Evolutionary conservation across 495 filamentous ascomycete species (phyloP).

Genomic region (Trichoderma reesei): DNA sequence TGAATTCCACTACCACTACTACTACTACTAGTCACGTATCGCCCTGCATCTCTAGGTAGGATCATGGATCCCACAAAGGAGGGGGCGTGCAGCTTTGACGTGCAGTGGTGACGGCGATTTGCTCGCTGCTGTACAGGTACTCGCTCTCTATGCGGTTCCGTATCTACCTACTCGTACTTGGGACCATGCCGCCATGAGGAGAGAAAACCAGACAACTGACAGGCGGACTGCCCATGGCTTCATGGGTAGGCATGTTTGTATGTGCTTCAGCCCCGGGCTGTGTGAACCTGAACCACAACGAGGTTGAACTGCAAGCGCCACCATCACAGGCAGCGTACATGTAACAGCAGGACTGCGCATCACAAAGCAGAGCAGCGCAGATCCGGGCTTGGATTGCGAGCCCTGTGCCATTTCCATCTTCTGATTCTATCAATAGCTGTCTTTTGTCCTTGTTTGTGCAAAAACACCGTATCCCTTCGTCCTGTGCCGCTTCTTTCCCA

Average conservation of each 20-base stretch:
- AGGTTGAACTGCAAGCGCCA: background rate
- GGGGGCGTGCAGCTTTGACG: background rate
- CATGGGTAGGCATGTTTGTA: too few relatives aligned
- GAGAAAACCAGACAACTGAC: too few relatives aligned
- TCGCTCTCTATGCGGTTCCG: too few relatives aligned
- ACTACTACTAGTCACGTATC: background rate
- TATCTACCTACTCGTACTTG: too few relatives aligned
- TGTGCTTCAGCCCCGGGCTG: slow-evolving; percentile 4
- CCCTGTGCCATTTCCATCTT: background rate
- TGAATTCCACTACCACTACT: slow-evolving; percentile 2
- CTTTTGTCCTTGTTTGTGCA: background rate
- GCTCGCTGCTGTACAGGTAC: too few relatives aligned
- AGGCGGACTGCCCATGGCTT: background rate
- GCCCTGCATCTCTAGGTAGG: background rate
- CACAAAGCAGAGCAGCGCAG: background rate
- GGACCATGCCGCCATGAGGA: background rate
- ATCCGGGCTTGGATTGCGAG: background rate
- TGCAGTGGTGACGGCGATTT: too few relatives aligned
- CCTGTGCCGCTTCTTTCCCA: background rate
- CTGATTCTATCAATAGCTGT: too few relatives aligned
- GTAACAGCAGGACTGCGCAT: background rate
- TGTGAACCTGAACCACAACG: background rate
- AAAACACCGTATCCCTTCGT: background rate
- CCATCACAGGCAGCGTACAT: background rate
- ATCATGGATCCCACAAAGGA: background rate